Percentiles rank a stretch among this genome's conserved stretches.
These are phyloP conservation scores for Coemansia sp. DNA, from an alignment of 192 early-diverging fungal genomes.

Conservation along the genomic window DNA sequence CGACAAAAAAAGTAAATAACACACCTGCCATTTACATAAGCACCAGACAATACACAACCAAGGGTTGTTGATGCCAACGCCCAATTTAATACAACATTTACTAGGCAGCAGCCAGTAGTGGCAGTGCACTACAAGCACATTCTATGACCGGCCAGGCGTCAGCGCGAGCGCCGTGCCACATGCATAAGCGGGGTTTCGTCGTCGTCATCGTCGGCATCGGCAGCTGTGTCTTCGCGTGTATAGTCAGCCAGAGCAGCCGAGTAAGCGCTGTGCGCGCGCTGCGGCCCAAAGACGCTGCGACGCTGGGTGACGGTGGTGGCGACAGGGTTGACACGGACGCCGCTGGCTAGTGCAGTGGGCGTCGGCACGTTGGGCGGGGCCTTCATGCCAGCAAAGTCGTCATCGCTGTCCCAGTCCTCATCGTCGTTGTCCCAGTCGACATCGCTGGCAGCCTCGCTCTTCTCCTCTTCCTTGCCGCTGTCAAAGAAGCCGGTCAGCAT, in stretches of 20 bases:
- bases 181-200: constrained; percentile 43
- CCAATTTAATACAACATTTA: too few species aligned
- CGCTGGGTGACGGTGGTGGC: constrained; percentile 12
- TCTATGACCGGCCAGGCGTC: too few species aligned
- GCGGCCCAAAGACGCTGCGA: constrained; percentile 30
- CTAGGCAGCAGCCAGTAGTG: too few species aligned
- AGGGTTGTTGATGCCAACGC: too few species aligned
- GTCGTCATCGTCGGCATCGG: constrained; percentile 18
- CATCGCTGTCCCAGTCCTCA: constrained; percentile 40
- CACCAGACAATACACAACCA: too few species aligned
- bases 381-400: constrained; percentile 26
- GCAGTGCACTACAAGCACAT: too few species aligned
- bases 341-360: constrained; percentile 12
- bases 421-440: constrained; percentile 35
- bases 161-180: too few species aligned
- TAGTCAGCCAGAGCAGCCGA: constrained; percentile 18
- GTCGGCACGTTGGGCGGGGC: not conserved
- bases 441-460: constrained; percentile 37
- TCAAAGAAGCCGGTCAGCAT: constrained; percentile 16
- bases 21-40: too few species aligned
- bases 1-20: too few species aligned
- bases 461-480: constrained; percentile 40
- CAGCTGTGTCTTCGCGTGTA: constrained; percentile 1
- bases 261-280: constrained; percentile 12
- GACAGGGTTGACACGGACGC: constrained; percentile 7